phyloP scores from a whole-genome alignment of 768 basidiomycete genomes.

The Mycena albidolilacea region DNA sequence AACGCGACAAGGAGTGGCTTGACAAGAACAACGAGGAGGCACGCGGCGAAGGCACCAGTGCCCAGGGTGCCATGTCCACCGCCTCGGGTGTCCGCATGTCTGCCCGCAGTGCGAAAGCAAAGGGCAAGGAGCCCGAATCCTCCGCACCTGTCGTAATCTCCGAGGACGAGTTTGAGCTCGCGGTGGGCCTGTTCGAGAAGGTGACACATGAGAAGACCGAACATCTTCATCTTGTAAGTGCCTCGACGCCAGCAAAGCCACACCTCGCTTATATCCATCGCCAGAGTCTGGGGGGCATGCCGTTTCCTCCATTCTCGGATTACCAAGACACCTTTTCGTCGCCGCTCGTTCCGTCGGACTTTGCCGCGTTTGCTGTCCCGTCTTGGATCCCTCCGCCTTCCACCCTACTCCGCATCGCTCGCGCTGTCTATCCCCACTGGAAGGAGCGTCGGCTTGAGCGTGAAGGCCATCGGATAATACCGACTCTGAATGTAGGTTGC shows the following conservation, averaged over 20 bases:
- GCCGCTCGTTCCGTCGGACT: constrained; percentile 71
- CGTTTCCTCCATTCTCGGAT: constrained; percentile 83
- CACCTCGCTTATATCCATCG: constrained; percentile 18
- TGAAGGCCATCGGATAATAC: constrained; percentile 90
- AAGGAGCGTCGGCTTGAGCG: constrained; percentile 87
- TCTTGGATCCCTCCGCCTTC: constrained; percentile 76
- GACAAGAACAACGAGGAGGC: constrained; percentile 92
- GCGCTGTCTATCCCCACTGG: constrained; percentile 91
- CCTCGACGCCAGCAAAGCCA: constrained; percentile 1
- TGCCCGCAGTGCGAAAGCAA: constrained; percentile 66
- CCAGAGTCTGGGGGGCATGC: constrained; percentile 72
- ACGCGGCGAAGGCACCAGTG: constrained; percentile 87
- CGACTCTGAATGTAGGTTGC: constrained; percentile 86
- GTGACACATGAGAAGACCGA: constrained; percentile 84
- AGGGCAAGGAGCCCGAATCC: constrained; percentile 88
- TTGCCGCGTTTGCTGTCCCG: constrained; percentile 80
- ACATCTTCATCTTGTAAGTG: constrained; percentile 89
- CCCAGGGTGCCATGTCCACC: constrained; percentile 75
- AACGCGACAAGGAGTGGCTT: constrained; percentile 97
- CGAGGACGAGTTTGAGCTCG: constrained; percentile 94
- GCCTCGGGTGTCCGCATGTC: constrained; percentile 59
- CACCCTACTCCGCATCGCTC: constrained; percentile 76
- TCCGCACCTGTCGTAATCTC: constrained; percentile 73
- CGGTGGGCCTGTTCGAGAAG: constrained; percentile 96
- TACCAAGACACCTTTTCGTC: constrained; percentile 81